These are phyloP conservation scores for Neoboletus magnificus DNA, from an alignment of 768 basidiomycete species.

Conservation along the genomic window DNA sequence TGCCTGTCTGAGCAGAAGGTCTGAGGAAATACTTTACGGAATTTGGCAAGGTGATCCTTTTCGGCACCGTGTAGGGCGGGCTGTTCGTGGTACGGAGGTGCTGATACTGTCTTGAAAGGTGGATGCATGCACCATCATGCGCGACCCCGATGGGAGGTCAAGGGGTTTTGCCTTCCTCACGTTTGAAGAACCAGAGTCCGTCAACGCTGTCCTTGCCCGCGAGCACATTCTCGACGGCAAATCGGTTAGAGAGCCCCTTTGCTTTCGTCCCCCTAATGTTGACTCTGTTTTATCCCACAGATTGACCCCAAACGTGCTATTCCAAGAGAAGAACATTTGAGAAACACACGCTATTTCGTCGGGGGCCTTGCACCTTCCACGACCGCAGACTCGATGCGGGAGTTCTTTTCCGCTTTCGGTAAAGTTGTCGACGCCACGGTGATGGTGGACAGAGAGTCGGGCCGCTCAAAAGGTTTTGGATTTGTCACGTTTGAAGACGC, in stretches of 20 bases:
- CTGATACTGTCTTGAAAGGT: constrained; percentile 42
- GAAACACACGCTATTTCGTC: constrained; percentile 78
- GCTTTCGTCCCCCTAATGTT: background rate
- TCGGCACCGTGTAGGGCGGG: constrained; percentile 1
- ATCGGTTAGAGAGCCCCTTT: constrained; percentile 43
- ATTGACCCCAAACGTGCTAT: constrained; percentile 89
- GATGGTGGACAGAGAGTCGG: constrained; percentile 78
- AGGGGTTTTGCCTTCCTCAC: constrained; percentile 85
- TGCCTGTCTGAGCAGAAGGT: constrained; percentile 45
- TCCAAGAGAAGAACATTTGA: constrained; percentile 73
- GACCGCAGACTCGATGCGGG: constrained; percentile 66
- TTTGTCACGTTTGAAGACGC: constrained; percentile 80
- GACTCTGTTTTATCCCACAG: constrained; percentile 33
- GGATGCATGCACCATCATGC: constrained; percentile 84
- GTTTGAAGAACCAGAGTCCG: constrained; percentile 63
- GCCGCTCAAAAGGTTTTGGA: constrained; percentile 77
- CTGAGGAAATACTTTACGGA: constrained; percentile 71
- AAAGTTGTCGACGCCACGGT: constrained; percentile 80
- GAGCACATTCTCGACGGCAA: constrained; percentile 79
- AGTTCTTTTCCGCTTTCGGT: constrained; percentile 71
- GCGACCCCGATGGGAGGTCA: constrained; percentile 70
- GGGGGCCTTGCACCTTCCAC: constrained; percentile 69
- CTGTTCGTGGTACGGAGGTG: background rate
- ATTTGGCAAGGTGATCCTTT: constrained; percentile 64
- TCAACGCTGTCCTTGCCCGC: constrained; percentile 60